Evolutionary conservation across 1,139 yeast genomes (phyloP).

Genomic region (Petasospora rhodanensis): DNA sequence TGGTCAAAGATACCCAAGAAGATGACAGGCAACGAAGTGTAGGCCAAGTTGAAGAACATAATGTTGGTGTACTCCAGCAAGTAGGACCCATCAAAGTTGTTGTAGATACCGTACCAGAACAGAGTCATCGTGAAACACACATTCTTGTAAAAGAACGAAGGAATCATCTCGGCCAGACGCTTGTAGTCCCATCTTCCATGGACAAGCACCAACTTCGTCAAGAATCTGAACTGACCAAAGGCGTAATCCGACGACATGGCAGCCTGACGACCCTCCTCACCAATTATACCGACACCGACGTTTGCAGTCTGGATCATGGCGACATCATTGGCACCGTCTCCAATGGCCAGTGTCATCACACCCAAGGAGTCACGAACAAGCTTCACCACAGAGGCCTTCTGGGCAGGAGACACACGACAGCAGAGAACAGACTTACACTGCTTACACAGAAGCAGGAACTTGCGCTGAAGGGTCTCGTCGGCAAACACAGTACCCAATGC

Average conservation of each 20-base stretch:
- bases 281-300: slow-evolving; percentile 97
- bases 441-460: slow-evolving; percentile 81
- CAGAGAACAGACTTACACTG: slow-evolving; percentile 92
- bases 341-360: slow-evolving; percentile 90
- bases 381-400: slow-evolving; percentile 92
- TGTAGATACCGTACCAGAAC: slow-evolving; percentile 89
- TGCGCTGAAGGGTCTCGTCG: slow-evolving; percentile 48
- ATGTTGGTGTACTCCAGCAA: slow-evolving; percentile 88
- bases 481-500: slow-evolving; percentile 72
- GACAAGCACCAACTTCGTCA: slow-evolving; percentile 72
- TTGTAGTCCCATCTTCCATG: slow-evolving; percentile 98
- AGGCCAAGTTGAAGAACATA: slow-evolving; percentile 91
- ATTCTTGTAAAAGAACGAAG: slow-evolving; percentile 88
- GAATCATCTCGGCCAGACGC: slow-evolving; percentile 90
- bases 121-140: slow-evolving; percentile 82
- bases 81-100: slow-evolving; percentile 87
- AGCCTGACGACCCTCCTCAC: slow-evolving; percentile 98
- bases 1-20: slow-evolving; percentile 90
- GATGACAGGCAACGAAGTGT: slow-evolving; percentile 90
- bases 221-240: slow-evolving; percentile 85
- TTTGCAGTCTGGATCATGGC: slow-evolving; percentile 99
- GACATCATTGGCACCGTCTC: slow-evolving; percentile 98
- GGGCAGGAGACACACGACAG: slow-evolving; percentile 96
- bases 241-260: slow-evolving; percentile 98
- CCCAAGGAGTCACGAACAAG: slow-evolving; percentile 76